Evolutionary conservation across 1,284 basidiomycete genomes (phyloP).

Genomic region (Pterulicium gracile): DNA sequence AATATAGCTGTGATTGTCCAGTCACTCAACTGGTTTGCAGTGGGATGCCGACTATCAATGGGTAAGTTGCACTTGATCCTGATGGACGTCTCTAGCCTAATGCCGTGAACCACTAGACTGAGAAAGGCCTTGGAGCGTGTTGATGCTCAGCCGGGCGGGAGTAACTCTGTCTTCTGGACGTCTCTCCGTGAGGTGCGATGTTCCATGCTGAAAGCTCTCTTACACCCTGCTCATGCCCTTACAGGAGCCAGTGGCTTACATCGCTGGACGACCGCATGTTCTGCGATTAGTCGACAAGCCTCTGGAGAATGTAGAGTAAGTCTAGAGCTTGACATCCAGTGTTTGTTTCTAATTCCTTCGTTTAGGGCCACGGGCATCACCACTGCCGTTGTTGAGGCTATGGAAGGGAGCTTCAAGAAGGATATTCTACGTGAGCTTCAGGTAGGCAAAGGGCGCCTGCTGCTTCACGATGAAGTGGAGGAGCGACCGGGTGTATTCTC

Average conservation of each 20-base stretch:
- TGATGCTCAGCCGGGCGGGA: constrained; percentile 64
- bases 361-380: constrained; percentile 90
- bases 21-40: constrained; percentile 24
- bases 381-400: constrained; percentile 84
- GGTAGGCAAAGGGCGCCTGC: constrained; percentile 67
- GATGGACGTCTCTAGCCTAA: constrained; percentile 8
- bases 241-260: constrained; percentile 90
- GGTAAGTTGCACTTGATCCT: constrained; percentile 36
- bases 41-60: constrained; percentile 84
- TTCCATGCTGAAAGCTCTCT: background rate
- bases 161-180: constrained; percentile 79
- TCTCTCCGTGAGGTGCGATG: constrained; percentile 72
- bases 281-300: constrained; percentile 86
- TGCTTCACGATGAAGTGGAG: constrained; percentile 95
- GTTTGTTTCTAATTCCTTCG: constrained; percentile 2
- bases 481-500: constrained; percentile 85
- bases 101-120: constrained; percentile 57
- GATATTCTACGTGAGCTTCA: constrained; percentile 82
- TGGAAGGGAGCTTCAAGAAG: constrained; percentile 85
- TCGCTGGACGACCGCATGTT: constrained; percentile 86
- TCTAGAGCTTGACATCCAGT: constrained; percentile 5
- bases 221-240: constrained; percentile 1
- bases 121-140: constrained; percentile 76
- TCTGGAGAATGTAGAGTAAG: constrained; percentile 87
- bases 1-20: constrained; percentile 3